Base-by-base conservation (phyloP, 257 asterid species). In the Sherardia arvensis region DNA sequence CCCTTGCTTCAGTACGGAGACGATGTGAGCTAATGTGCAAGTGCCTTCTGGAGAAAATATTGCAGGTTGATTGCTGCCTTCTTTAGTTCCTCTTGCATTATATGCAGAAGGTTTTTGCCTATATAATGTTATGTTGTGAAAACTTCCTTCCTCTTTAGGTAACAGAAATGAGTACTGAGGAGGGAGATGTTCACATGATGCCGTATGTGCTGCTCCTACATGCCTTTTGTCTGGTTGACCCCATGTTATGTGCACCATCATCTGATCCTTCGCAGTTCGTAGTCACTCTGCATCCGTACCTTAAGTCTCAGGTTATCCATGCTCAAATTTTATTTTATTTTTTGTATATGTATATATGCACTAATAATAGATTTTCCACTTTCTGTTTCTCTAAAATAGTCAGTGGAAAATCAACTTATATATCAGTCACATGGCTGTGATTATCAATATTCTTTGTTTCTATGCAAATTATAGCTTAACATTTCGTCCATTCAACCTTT, bases 11-110 rank as follows among this genome's bases (percentile, higher is more conserved):
- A 17, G 97, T 93, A 63, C 97, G 96, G 65, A 79, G 88, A 73
- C 99, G 97, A 63, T 90, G 99, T 64, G 96, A 93, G 80, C 80
- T 89, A 36, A 93, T 93, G 88, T 93, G 99, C 97, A 89, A 85
- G 87, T 87, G 97, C 77, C 76, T 93, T 74, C 70, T 93, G 82
- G 99, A 93, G 81, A 89, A 90, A 70, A 76, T 90, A 69, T 76
- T 93, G 78, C 95, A 84, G 97, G 99, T 93, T 71, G 69, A 61
- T 61, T 71, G 70, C 70, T 68, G 26, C 62, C 32, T 36, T 68
- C 49, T 62, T 23, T 59, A 58, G 59, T 60, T 72, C 54, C 74
- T 67, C 70, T 23, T 66, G 57, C 43, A 56, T 66, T 32, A 17
- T 62, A 11, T 63, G 15, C 56, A 54, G 54, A 60, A 32, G 47